Evolutionary conservation across 768 basidiomycete species (phyloP).

Genomic region (Boletellus emodensis): DNA sequence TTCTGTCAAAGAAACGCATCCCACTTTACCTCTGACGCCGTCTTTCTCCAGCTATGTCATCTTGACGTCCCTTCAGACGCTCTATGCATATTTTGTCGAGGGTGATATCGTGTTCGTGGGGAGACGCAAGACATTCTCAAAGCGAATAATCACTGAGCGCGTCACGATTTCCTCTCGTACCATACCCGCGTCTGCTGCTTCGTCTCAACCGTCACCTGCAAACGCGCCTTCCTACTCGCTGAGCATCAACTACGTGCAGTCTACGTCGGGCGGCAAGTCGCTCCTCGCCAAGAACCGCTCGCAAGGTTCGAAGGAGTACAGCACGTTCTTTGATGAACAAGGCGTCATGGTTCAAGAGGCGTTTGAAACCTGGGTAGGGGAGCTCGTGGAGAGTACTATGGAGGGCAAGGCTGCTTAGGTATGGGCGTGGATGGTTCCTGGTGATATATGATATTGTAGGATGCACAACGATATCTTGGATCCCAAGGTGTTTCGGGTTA

Average conservation of each 20-base stretch:
- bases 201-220: slow-evolving; percentile 25
- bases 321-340: slow-evolving; percentile 74
- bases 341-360: slow-evolving; percentile 73
- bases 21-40: slow-evolving; percentile 3
- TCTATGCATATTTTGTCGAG: slow-evolving; percentile 86
- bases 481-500: background rate
- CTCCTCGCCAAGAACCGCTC: slow-evolving; percentile 69
- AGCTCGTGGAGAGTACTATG: slow-evolving; percentile 68
- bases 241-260: slow-evolving; percentile 66
- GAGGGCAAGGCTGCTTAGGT: slow-evolving; percentile 54
- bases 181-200: slow-evolving; percentile 36
- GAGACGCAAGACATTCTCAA: slow-evolving; percentile 85
- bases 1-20: slow-evolving; percentile 5
- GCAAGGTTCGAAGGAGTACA: slow-evolving; percentile 53
- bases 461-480: slow-evolving; percentile 26
- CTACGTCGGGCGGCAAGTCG: slow-evolving; percentile 82
- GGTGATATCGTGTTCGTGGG: slow-evolving; percentile 83
- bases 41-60: slow-evolving; percentile 58
- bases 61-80: slow-evolving; percentile 65
- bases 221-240: slow-evolving; percentile 66
- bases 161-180: slow-evolving; percentile 76
- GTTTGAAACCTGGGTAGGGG: slow-evolving; percentile 78
- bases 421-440: slow-evolving; percentile 2
- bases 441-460: slow-evolving; percentile 26
- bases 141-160: slow-evolving; percentile 89